A percentile compares a stretch with the other conserved stretches of the same genome.
These are phyloP conservation scores for Serendipita sp. DNA, from an alignment of 768 basidiomycete species.

Conservation along the genomic window DNA sequence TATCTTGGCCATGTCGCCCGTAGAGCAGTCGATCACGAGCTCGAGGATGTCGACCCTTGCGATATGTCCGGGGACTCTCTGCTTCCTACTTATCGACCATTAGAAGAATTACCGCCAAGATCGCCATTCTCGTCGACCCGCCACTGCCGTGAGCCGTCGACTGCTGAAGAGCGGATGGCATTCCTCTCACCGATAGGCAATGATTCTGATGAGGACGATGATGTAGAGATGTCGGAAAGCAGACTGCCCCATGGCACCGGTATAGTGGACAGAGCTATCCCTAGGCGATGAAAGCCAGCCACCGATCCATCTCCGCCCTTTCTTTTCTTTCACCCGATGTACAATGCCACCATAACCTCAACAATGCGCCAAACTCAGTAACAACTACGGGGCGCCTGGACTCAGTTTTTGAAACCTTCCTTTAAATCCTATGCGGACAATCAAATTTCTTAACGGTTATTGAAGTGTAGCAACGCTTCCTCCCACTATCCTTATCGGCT, in stretches of 20 bases:
- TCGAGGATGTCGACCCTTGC: constrained; percentile 22
- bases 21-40: constrained; percentile 37
- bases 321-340: neutral
- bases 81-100: neutral
- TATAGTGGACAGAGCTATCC: neutral
- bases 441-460: neutral
- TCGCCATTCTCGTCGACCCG: neutral
- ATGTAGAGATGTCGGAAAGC: neutral
- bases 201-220: neutral
- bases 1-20: constrained; percentile 74
- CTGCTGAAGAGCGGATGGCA: neutral
- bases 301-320: neutral
- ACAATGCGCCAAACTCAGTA: neutral
- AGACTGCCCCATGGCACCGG: neutral
- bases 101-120: neutral
- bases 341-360: neutral
- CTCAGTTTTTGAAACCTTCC: neutral
- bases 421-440: neutral
- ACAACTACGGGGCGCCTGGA: too few relatives aligned
- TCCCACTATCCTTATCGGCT: neutral
- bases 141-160: neutral
- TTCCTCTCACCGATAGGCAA: neutral
- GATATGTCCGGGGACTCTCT: neutral
- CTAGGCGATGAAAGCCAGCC: neutral
- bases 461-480: neutral